Conservation (phyloP, 352 stramenopile genomes). For the Phytopythium cucurbitacearum region DNA sequence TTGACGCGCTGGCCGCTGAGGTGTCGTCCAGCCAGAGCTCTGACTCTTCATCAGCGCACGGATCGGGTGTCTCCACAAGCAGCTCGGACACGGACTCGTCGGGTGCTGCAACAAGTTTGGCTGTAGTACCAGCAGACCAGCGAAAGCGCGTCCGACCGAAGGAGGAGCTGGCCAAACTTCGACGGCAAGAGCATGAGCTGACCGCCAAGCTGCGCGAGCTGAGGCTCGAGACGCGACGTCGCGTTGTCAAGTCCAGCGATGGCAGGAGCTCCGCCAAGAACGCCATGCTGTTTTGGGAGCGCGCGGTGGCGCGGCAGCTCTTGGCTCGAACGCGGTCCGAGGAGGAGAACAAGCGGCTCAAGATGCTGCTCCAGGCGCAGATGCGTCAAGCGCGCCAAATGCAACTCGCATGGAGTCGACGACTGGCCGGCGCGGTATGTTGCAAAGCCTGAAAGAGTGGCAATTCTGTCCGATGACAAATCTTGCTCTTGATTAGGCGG, state of each 20-base stretch:
- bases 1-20: not conserved
- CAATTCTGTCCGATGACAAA: not conserved
- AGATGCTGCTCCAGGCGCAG: slow-evolving; percentile 23
- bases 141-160: not conserved
- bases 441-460: not conserved
- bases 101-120: too few species aligned
- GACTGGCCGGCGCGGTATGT: slow-evolving; percentile 7
- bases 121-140: not conserved
- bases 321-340: slow-evolving; percentile 18
- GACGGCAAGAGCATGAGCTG: not conserved
- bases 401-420: slow-evolving; percentile 16
- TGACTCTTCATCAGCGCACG: too few species aligned
- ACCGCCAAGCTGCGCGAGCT: slow-evolving; percentile 2
- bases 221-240: not conserved
- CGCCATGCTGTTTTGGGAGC: slow-evolving; percentile 22
- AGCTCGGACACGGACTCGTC: not conserved
- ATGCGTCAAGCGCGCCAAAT: slow-evolving; percentile 19
- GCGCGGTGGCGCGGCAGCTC: slow-evolving; percentile 18
- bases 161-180: not conserved
- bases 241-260: not conserved
- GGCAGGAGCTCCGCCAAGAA: not conserved
- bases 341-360: slow-evolving; percentile 23
- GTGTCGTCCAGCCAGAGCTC: too few species aligned
- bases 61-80: not conserved
- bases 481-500: not conserved